Conservation (phyloP, 805 yeast species). For the Barnettozyma californica region DNA sequence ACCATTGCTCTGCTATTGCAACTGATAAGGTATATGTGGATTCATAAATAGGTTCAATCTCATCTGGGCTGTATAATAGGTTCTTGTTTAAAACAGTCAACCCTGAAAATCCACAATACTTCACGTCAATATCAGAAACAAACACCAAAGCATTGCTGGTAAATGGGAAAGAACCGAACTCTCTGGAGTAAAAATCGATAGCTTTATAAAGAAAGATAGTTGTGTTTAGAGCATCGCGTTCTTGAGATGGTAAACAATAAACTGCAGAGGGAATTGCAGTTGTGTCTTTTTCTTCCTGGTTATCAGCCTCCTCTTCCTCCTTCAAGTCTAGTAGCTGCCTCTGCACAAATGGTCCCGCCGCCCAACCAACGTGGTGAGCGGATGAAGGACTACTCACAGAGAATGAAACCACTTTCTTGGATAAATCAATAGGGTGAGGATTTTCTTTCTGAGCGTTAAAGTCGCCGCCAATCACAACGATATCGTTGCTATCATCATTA, state of each 20-base stretch:
- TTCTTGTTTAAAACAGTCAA: constrained; percentile 55
- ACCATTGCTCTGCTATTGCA: constrained; percentile 84
- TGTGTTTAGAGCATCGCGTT: constrained; percentile 56
- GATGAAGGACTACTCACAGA: constrained; percentile 78
- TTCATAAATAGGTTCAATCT: constrained; percentile 72
- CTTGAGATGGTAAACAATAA: constrained; percentile 58
- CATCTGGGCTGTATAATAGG: constrained; percentile 63
- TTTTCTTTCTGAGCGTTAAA: constrained; percentile 57
- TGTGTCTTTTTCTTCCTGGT: constrained; percentile 29
- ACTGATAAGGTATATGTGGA: constrained; percentile 64
- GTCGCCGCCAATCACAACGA: constrained; percentile 69
- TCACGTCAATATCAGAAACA: constrained; percentile 49
- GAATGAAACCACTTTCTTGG: constrained; percentile 71
- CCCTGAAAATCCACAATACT: constrained; percentile 67
- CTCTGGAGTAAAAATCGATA: constrained; percentile 76
- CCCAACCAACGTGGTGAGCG: constrained; percentile 94
- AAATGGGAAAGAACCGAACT: constrained; percentile 91
- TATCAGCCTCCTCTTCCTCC: constrained; percentile 29
- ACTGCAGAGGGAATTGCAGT: constrained; percentile 51
- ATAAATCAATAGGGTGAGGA: constrained; percentile 69
- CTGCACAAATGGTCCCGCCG: constrained; percentile 80
- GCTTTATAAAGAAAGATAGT: constrained; percentile 74
- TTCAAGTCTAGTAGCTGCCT: constrained; percentile 45
- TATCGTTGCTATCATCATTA: constrained; percentile 36
- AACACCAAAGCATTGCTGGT: constrained; percentile 75